A percentile compares a stretch with the other conserved stretches of the same genome.
Conservation (phyloP, 179 eudicot genomes). For the Amaranthus tricolor region DNA sequence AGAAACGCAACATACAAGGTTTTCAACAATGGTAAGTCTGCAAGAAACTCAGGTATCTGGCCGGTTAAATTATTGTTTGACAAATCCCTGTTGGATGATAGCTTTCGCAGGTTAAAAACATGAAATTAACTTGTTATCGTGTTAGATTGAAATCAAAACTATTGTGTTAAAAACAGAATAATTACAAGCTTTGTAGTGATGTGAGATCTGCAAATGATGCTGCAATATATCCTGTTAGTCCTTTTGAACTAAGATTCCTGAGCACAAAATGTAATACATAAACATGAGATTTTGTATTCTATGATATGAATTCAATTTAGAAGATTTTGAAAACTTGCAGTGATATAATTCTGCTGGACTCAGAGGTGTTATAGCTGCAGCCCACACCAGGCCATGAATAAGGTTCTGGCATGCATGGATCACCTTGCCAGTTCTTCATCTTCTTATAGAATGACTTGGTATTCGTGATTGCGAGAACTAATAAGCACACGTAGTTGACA, state of each 20-base stretch:
- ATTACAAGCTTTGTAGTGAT: neutral
- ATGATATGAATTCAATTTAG: too few relatives aligned
- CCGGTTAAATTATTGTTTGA: slow-evolving; percentile 17
- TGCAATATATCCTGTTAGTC: slow-evolving; percentile 6
- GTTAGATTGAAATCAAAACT: too few relatives aligned
- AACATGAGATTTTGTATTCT: neutral
- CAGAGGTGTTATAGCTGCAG: slow-evolving; percentile 2
- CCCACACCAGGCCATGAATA: slow-evolving; percentile 7
- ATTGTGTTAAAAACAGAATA: neutral
- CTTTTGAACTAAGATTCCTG: slow-evolving; percentile 13
- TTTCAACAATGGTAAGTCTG: slow-evolving; percentile 13
- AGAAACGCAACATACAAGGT: neutral
- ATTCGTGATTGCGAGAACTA: neutral
- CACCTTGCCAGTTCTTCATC: slow-evolving; percentile 18
- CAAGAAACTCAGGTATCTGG: slow-evolving; percentile 14
- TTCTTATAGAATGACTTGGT: slow-evolving; percentile 3
- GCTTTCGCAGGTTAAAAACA: neutral
- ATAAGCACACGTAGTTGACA: neutral
- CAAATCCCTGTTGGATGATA: slow-evolving; percentile 10
- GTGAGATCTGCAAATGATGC: neutral
- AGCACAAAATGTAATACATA: neutral
- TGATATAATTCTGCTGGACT: slow-evolving; percentile 2
- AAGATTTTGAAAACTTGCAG: neutral
- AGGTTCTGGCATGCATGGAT: slow-evolving; percentile 8
- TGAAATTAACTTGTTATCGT: neutral